Evolutionary conservation across 257 asterid genomes (phyloP), one percentile per base, ranked within the genome.

Genomic region (Catharanthus roseus): DNA sequence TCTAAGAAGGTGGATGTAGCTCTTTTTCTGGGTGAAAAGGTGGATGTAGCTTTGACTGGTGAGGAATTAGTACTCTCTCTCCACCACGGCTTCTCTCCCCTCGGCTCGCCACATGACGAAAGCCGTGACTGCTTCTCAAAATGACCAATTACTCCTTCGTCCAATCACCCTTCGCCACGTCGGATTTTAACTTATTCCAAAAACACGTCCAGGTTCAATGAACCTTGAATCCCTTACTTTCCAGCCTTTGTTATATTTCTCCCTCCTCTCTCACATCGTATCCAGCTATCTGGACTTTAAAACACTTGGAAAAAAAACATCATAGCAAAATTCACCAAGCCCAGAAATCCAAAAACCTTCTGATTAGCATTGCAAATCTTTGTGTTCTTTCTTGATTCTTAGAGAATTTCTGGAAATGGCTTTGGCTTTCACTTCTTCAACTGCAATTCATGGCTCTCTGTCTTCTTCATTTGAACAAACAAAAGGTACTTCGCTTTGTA

Each of bases 171-270:
- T 0, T 0, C 18, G 84, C 80, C 90, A 87, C 80, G 77, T 89
- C 73, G 64, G 58, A 44, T 21, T 42, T 15, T 12, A 49, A 31
- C 19, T 31, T 13, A 28, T 62, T 9, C 24, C 81, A 83, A 0
- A 80, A 90, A 69, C 67, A 74, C 86, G 93, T 88, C 96, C 84
- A 90, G 79, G 79, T 88, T 86, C 97, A 85, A 82, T 86, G 96
- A 77, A 90, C 79, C 90, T 83, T 64, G 10, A 39, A 6, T 9
- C 45, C 81, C 70, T 58, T 74, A 15, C 42, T 28, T 70, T 47
- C 54, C 77, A 64, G 49, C 31, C 53, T 51, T 34, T 70, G 33
- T 74, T 66, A 31, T 34, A 39, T 47, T 3, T 28, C 33, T 21
- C n/a, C 26, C 13, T 4, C 24, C 19, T 68, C 71, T 39, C 67